Conservation (phyloP, 345 rosid genomes). For the Camelina laxa region DNA sequence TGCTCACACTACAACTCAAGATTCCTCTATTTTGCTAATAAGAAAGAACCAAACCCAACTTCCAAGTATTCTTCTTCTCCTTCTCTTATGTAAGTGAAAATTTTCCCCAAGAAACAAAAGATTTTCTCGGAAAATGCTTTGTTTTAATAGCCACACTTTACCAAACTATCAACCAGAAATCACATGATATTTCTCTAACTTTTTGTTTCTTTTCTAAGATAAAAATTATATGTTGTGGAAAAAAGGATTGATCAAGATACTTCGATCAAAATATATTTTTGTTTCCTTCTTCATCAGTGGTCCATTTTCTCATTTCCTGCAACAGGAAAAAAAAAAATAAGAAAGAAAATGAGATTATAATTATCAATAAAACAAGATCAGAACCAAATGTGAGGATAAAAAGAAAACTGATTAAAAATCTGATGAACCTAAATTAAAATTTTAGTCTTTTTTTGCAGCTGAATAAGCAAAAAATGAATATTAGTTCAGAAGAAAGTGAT, state of each 20-base stretch:
- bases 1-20: constrained; percentile 31
- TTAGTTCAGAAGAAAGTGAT: neutral
- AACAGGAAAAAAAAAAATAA: constrained; percentile 4
- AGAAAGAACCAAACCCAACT: constrained; percentile 14
- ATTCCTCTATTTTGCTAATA: neutral
- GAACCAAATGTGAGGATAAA: constrained; percentile 2
- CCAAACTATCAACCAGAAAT: constrained; percentile 38
- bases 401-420: neutral
- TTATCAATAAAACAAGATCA: constrained; percentile 4
- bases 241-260: constrained; percentile 18
- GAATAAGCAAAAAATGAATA: neutral
- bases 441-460: constrained; percentile 11
- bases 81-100: constrained; percentile 10
- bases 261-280: constrained; percentile 8
- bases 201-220: constrained; percentile 17
- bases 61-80: constrained; percentile 10
- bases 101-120: constrained; percentile 9
- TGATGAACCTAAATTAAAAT: neutral
- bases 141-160: constrained; percentile 22
- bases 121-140: constrained; percentile 8
- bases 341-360: neutral
- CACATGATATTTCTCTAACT: constrained; percentile 36
- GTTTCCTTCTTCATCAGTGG: constrained; percentile 36
- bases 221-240: neutral
- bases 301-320: constrained; percentile 35